Evolutionary conservation across 2,329 filamentous ascomycete genomes (phyloP), one percentile per base, ranked within the genome.

Genomic region (Aspergillus sp.): DNA sequence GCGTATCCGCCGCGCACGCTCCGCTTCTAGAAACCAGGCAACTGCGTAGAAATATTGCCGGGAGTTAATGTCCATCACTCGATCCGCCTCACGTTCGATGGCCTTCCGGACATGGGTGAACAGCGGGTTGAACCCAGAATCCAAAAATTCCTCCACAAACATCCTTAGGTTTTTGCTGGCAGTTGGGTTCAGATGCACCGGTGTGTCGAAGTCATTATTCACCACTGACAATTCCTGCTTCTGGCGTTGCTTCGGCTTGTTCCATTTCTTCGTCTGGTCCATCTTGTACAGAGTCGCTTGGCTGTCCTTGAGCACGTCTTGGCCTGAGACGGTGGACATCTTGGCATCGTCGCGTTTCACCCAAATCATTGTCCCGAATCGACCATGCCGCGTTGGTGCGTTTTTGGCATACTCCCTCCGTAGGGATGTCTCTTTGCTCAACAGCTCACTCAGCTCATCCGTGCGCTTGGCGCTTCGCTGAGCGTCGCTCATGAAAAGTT

Each of bases 351-450:
- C 88, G 51, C 92, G 81, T 74, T 95, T 90, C 35, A 99, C 84
- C 92, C 93, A 97, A 32, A 96, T 85, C 89, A 97, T 97, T 10
- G 92, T 95, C 2, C 94, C 94, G 65, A 97, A 99, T 32, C 94
- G 84, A 61, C 92, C 95, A 71, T 99, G 94, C 45, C 94, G 80
- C 3, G 90, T 92, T 0, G 92, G 89, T 2, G 88, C 89, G 65
- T 86, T 86, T 60, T 85, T 87, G 49, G 87, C 87, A 62, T 91
- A 87, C 45, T 87, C 82, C 61, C 87, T 84, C 50, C 90, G 79
- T 84, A 95, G 89, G n/a, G 86, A 83, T 2, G 86, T 85, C 72
- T 99, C 94, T 65, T 94, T 90, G 49, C 82, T 83, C 70, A 96
- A 83, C 64, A 96, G 73, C 14, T 79, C 78, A 19, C 85, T 82